These are phyloP conservation scores for Suillus bovinus DNA, from an alignment of 768 basidiomycete species.

Conservation along the genomic window DNA sequence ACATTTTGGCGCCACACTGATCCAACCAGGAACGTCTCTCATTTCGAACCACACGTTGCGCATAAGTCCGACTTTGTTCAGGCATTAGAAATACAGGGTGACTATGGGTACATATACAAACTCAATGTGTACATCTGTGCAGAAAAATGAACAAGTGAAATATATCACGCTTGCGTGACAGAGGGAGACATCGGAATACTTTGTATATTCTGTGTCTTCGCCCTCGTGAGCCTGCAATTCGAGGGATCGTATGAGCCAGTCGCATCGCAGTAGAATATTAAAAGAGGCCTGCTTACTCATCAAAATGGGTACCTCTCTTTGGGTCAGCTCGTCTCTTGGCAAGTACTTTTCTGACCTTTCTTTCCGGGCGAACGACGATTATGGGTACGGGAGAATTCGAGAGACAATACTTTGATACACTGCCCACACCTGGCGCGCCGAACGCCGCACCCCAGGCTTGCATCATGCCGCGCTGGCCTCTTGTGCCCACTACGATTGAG, in stretches of 20 bases:
- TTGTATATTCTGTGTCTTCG: conserved; percentile 16
- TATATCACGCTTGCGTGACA: conserved; percentile 18
- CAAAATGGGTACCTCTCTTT: conserved; percentile 83
- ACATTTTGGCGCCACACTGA: no score
- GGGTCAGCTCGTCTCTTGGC: conserved; percentile 89
- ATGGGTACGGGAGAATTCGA: conserved; percentile 94
- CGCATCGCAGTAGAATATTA: background rate
- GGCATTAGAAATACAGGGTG: background rate
- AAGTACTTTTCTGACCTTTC: conserved; percentile 80
- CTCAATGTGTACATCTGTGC: background rate
- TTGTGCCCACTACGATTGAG: conserved; percentile 89
- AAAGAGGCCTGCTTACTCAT: conserved; percentile 47
- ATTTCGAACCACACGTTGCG: background rate
- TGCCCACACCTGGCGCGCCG: conserved; percentile 57
- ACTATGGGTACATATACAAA: background rate
- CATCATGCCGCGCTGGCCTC: conserved; percentile 62
- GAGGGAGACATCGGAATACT: conserved; percentile 16
- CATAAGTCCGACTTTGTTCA: background rate
- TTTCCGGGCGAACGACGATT: conserved; percentile 90
- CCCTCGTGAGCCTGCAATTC: conserved; percentile 15
- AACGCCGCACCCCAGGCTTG: conserved; percentile 54
- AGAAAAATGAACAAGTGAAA: background rate
- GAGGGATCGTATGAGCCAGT: background rate
- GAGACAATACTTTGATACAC: conserved; percentile 73
- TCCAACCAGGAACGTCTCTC: background rate